Base-by-base conservation (phyloP, 768 basidiomycete genomes). In the Polyporus arcularius region DNA sequence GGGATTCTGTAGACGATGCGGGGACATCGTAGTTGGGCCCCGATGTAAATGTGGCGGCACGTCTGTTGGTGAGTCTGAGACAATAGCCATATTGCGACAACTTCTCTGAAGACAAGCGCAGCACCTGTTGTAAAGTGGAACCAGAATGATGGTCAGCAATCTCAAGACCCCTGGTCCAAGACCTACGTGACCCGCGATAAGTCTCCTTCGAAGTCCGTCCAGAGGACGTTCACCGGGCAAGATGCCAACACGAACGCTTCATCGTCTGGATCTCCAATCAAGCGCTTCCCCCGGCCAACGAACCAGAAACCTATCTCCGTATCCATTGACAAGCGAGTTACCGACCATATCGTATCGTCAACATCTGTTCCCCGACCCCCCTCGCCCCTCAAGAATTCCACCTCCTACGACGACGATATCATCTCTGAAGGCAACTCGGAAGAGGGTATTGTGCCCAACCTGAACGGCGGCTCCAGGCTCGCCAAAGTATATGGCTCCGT, bases 401-500 rank as follows among this genome's bases (percentile, higher is more conserved):
- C 62, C 40, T 71, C 72, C 42, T 53, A 54, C 10, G 49, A 40
- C 21, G 73, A 69, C 10, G 66, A 75, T 45, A 69, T 74, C 1
- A 69, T 75, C 2, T 77, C 80, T 35, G 70, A 84, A 30, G 75
- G 82, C 30, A 81, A 83, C 40, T 79, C 85, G 2, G 84, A 84
- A 60, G 77, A 81, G 32, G 86, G 81, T 57, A 86, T 91, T 46
- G 74, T 91, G 26, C 85, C 83, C 28, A 85, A 83, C 32, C 78
- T 84, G 47, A 68, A 78, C 60, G 58, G 54, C 66, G 81, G 81
- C 9, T 84, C 88, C 2, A 83, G 89, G 18, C 78, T 85, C 18
- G 85, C 91, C 45, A 94, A 92, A 73, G 92, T 88, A 4, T 94
- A 92, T 64, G 92, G 92, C 30, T 92, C 92, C 0, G 82, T 94